Evolutionary conservation across 768 basidiomycete genomes (phyloP).

Genomic region (Boletus sp.): DNA sequence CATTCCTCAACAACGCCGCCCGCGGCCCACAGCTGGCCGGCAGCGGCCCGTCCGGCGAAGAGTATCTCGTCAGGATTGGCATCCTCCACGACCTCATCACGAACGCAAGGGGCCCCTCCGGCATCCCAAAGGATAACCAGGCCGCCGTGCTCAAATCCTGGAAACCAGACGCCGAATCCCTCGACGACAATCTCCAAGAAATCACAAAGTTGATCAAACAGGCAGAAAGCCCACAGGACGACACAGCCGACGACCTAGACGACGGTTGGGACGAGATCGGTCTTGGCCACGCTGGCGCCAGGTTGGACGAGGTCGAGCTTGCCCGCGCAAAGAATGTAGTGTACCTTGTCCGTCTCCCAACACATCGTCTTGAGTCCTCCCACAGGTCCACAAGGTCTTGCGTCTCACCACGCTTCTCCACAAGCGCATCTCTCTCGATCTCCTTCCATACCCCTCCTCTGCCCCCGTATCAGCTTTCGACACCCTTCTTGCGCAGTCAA

Average conservation of each 20-base stretch:
- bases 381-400: conserved; percentile 57
- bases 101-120: conserved; percentile 43
- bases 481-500: conserved; percentile 47
- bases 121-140: conserved; percentile 55
- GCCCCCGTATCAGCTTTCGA: conserved; percentile 43
- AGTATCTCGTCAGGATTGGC: conserved; percentile 56
- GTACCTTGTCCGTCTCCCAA: conserved; percentile 7
- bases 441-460: conserved; percentile 38
- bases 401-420: conserved; percentile 62
- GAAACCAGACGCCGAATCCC: conserved; percentile 49
- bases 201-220: conserved; percentile 52
- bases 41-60: conserved; percentile 31
- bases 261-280: conserved; percentile 68
- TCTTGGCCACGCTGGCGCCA: conserved; percentile 40
- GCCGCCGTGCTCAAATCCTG: conserved; percentile 56
- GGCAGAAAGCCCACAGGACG: conserved; percentile 19
- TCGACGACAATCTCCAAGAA: conserved; percentile 63
- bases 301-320: conserved; percentile 50
- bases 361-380: conserved; percentile 1
- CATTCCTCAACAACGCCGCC: conserved; percentile 39
- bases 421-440: conserved; percentile 53
- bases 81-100: conserved; percentile 62
- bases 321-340: conserved; percentile 57
- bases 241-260: conserved; percentile 19
- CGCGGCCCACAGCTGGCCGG: conserved; percentile 15